Percentiles rank a stretch among this genome's conserved stretches.
Conservation (phyloP, 805 yeast species). For the Sungouiella blattae region DNA sequence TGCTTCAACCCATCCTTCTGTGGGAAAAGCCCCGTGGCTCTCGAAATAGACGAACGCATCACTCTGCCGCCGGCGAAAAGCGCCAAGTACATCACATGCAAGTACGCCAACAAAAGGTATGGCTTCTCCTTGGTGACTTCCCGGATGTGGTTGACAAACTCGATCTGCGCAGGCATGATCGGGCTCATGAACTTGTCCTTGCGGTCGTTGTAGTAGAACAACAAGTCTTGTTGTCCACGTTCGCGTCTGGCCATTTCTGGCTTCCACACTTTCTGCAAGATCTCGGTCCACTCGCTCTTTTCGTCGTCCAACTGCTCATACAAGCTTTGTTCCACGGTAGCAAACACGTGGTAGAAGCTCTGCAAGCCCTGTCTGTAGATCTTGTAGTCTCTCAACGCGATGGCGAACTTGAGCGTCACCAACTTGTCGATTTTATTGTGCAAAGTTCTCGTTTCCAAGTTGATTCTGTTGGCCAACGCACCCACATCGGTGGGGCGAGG, state of each 20-base stretch:
- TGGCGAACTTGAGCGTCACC: slow-evolving; percentile 65
- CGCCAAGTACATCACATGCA: slow-evolving; percentile 83
- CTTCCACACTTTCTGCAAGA: slow-evolving; percentile 60
- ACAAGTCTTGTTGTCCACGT: slow-evolving; percentile 56
- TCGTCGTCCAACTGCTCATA: slow-evolving; percentile 40
- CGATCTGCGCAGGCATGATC: slow-evolving; percentile 57
- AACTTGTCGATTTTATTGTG: slow-evolving; percentile 70
- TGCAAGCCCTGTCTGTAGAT: slow-evolving; percentile 81
- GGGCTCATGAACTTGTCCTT: slow-evolving; percentile 55
- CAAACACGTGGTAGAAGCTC: slow-evolving; percentile 65
- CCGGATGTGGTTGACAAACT: slow-evolving; percentile 58
- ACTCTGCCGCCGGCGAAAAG: slow-evolving; percentile 83
- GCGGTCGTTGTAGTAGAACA: slow-evolving; percentile 60
- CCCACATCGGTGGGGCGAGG: slow-evolving; percentile 81
- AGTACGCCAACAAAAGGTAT: slow-evolving; percentile 68
- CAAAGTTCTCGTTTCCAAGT: slow-evolving; percentile 57
- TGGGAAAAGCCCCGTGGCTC: slow-evolving; percentile 72
- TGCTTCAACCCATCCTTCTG: slow-evolving; percentile 63
- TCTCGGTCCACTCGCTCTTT: slow-evolving; percentile 35
- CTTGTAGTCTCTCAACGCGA: slow-evolving; percentile 71
- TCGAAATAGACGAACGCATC: slow-evolving; percentile 61
- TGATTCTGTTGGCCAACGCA: slow-evolving; percentile 80
- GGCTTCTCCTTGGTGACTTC: slow-evolving; percentile 59
- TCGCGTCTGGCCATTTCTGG: slow-evolving; percentile 65
- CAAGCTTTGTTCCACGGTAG: slow-evolving; percentile 55